These are phyloP conservation scores for Alternaria novae-zelandiae DNA, from an alignment of 2,329 filamentous ascomycete genomes.

Conservation along the genomic window DNA sequence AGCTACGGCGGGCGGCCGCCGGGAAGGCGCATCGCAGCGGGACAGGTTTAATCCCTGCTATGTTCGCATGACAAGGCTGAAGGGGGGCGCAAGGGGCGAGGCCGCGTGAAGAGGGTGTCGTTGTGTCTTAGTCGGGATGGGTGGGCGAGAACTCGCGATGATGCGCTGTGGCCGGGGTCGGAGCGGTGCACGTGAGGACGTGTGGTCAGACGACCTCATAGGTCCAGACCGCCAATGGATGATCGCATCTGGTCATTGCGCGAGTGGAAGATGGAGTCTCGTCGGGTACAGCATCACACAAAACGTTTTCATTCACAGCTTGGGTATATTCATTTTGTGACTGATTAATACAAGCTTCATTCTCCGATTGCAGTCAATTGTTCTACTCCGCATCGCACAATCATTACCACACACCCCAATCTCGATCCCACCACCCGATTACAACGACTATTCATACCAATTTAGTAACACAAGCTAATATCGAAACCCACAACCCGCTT, in stretches of 20 bases:
- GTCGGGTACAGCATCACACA: not conserved
- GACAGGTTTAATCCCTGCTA: not conserved
- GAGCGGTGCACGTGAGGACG: constrained; percentile 6
- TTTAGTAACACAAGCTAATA: constrained; percentile 10
- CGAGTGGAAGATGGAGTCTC: not conserved
- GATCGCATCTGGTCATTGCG: no score
- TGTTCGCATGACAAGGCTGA: not conserved
- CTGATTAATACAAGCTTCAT: not conserved
- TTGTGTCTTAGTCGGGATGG: not conserved
- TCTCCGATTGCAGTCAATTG: not conserved
- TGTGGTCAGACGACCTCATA: constrained; percentile 2
- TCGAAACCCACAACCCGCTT: not conserved
- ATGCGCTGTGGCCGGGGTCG: constrained; percentile 1
- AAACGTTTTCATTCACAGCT: not conserved
- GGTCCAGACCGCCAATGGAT: not conserved
- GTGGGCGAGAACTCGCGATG: not conserved
- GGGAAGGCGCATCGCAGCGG: constrained; percentile 12
- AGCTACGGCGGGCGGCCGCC: constrained; percentile 8
- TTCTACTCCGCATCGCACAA: not conserved
- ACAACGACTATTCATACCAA: constrained; percentile 4
- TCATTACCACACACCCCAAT: not conserved
- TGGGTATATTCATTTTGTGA: not conserved
- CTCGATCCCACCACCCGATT: not conserved
- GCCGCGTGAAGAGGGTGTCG: constrained; percentile 2
- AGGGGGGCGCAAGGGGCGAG: not conserved